Percentiles rank a stretch among this genome's conserved stretches.
These are phyloP conservation scores for Lasiodiplodia gonubiensis DNA, from an alignment of 2,329 filamentous ascomycete species.

Conservation along the genomic window DNA sequence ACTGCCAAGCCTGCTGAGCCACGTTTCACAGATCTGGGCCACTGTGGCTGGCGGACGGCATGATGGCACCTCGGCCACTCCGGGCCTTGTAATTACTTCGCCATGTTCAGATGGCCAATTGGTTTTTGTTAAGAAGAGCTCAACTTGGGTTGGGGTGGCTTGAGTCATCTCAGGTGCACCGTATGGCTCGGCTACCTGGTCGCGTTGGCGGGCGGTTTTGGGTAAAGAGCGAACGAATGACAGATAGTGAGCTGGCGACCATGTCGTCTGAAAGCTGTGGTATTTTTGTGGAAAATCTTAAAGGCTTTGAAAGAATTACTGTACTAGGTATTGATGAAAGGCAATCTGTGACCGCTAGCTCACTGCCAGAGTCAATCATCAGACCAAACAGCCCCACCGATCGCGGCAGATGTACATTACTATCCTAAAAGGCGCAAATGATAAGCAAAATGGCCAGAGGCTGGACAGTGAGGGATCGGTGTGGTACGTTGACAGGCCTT, in stretches of 20 bases:
- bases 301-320: too few species aligned
- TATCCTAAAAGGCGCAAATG: background rate
- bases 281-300: too few species aligned
- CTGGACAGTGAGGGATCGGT: background rate
- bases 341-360: too few species aligned
- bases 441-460: background rate
- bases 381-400: background rate
- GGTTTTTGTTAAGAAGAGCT: background rate
- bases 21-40: background rate
- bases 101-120: background rate
- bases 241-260: too few species aligned
- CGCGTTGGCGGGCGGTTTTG: background rate
- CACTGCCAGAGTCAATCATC: background rate
- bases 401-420: background rate
- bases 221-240: background rate
- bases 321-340: too few species aligned
- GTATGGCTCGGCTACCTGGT: background rate
- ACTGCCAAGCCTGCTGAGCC: constrained; percentile 8
- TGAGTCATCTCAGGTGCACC: background rate
- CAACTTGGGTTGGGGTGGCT: background rate
- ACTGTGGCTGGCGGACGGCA: background rate
- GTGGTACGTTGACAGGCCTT: background rate
- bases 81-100: constrained; percentile 4
- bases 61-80: constrained; percentile 1
- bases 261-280: too few species aligned